Conservation (phyloP, 2,329 filamentous ascomycete genomes). For the Aspergillus floridensis region DNA sequence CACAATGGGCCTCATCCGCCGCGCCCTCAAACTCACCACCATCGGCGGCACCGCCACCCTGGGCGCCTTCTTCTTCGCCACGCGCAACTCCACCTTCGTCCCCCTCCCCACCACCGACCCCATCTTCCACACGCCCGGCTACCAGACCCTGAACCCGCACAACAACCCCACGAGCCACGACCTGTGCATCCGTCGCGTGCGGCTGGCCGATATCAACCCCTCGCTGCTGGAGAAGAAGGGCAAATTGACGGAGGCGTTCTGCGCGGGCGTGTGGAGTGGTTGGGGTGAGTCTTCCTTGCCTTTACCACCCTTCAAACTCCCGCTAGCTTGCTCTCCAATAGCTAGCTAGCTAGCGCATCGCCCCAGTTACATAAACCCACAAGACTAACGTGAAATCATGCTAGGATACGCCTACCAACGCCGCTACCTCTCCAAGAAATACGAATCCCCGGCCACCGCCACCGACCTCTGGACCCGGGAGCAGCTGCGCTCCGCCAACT, state of each 20-base stretch:
- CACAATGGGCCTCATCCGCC: constrained; percentile 56
- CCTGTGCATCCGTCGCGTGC: constrained; percentile 61
- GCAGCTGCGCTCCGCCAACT: constrained; percentile 56
- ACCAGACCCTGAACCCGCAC: constrained; percentile 60
- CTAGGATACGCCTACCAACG: constrained; percentile 54
- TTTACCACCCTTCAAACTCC: too few relatives aligned
- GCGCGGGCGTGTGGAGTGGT: constrained; percentile 65
- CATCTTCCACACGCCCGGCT: constrained; percentile 59
- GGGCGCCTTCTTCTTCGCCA: constrained; percentile 54
- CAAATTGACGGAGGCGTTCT: constrained; percentile 63
- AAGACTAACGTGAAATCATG: too few relatives aligned
- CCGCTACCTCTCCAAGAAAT: constrained; percentile 58
- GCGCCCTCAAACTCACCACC: constrained; percentile 44
- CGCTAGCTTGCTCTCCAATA: background rate
- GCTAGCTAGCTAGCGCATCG: background rate
- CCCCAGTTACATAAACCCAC: too few relatives aligned
- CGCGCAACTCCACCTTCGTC: constrained; percentile 56
- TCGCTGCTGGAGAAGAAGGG: constrained; percentile 62
- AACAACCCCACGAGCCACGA: constrained; percentile 64
- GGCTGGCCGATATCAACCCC: constrained; percentile 62
- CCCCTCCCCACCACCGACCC: constrained; percentile 59
- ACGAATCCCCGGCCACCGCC: constrained; percentile 54
- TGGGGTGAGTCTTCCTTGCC: constrained; percentile 51
- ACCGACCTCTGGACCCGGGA: constrained; percentile 60
- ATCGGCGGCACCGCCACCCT: constrained; percentile 50